These are phyloP conservation scores for Venturia effusa DNA, from an alignment of 2,329 filamentous ascomycete species.

Conservation along the genomic window DNA sequence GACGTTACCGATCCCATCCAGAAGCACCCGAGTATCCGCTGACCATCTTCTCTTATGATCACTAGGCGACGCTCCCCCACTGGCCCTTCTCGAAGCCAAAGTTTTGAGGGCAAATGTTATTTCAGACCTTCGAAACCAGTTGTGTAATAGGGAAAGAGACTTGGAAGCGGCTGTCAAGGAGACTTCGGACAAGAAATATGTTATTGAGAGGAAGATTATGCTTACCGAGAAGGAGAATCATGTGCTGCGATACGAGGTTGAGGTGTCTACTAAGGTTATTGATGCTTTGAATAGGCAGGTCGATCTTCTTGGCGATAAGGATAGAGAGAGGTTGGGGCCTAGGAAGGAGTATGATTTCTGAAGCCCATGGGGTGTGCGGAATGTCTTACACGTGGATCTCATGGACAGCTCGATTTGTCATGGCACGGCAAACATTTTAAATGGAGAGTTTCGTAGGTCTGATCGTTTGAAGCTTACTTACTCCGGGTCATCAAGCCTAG, in stretches of 20 bases:
- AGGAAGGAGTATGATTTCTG: neutral
- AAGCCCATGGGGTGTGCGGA: too few species aligned
- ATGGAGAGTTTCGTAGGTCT: too few species aligned
- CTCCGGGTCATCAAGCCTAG: too few species aligned
- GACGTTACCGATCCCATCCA: neutral
- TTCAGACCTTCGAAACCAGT: neutral
- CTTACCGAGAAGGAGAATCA: neutral
- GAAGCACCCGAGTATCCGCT: neutral
- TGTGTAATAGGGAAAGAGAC: neutral
- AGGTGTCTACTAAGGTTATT: neutral
- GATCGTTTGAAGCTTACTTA: too few species aligned
- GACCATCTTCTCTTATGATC: neutral
- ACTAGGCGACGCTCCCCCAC: neutral
- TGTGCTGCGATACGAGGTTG: neutral
- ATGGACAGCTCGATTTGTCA: too few species aligned
- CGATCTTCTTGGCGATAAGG: neutral
- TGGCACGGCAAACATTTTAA: too few species aligned
- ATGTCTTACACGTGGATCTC: too few species aligned
- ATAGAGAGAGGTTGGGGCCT: neutral
- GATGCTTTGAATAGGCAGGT: neutral
- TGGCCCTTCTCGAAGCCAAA: neutral
- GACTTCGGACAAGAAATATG: neutral
- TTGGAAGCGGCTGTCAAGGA: neutral
- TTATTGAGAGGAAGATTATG: neutral
- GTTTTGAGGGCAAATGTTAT: neutral